phyloP scores from a whole-genome alignment of 176 grass and related monocot species.

The Chloris gayana region DNA sequence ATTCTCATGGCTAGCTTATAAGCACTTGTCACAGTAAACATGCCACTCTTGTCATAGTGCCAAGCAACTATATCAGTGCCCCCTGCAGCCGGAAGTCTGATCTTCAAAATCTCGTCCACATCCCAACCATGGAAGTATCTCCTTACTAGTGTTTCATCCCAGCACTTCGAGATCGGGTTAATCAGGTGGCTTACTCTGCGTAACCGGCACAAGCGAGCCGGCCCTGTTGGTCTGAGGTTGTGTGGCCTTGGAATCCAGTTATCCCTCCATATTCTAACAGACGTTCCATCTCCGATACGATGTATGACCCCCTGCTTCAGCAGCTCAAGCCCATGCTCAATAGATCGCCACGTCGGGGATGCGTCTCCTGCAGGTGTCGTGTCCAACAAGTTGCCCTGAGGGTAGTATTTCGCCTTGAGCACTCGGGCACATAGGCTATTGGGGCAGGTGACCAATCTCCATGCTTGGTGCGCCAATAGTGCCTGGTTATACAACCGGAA shows the following conservation, averaged over 20 bases:
- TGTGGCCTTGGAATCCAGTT: background rate
- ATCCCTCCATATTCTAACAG: background rate
- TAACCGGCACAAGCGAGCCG: background rate
- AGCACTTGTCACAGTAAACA: background rate
- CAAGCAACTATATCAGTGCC: background rate
- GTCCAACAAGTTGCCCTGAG: background rate
- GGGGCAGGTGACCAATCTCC: background rate
- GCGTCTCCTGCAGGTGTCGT: background rate
- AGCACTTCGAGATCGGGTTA: accelerated
- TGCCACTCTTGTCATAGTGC: background rate
- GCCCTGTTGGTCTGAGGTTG: background rate
- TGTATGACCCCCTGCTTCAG: background rate
- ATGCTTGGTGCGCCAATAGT: background rate
- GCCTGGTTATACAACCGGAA: background rate
- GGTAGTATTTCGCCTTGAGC: background rate
- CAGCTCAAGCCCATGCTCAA: background rate
- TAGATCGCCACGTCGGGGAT: background rate
- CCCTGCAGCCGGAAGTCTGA: background rate
- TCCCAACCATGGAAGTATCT: background rate
- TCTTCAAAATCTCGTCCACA: background rate
- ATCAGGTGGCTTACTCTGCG: background rate
- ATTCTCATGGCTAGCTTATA: background rate
- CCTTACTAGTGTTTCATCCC: background rate
- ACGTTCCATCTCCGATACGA: background rate
- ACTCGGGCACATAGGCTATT: background rate